Conservation (phyloP, 2,329 filamentous ascomycete genomes). For the Colletotrichum sidae region DNA sequence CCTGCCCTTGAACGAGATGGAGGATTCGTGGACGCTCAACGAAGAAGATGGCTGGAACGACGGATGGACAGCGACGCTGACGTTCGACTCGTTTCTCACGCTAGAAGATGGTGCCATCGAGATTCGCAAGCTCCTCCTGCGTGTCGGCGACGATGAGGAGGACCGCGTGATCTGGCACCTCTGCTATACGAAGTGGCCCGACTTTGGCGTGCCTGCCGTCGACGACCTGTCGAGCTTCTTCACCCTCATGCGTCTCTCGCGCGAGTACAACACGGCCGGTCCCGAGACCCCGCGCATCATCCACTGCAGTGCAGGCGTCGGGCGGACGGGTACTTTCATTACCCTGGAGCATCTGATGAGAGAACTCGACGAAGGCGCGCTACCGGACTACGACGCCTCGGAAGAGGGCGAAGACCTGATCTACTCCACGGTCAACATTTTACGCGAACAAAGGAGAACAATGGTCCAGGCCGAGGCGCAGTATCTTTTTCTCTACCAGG, state of each 20-base stretch:
- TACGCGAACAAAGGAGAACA: slow-evolving; percentile 88
- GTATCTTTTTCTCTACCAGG: slow-evolving; percentile 89
- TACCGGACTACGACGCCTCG: slow-evolving; percentile 61
- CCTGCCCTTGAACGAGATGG: slow-evolving; percentile 73
- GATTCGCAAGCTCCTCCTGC: slow-evolving; percentile 77
- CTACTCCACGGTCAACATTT: slow-evolving; percentile 79
- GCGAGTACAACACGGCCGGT: slow-evolving; percentile 61
- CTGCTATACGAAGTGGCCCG: slow-evolving; percentile 88
- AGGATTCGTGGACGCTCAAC: slow-evolving; percentile 68
- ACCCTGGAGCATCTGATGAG: slow-evolving; percentile 91
- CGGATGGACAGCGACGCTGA: slow-evolving; percentile 75
- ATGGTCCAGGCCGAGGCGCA: slow-evolving; percentile 96
- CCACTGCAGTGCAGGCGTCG: slow-evolving; percentile 92
- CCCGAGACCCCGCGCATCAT: slow-evolving; percentile 76
- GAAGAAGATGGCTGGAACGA: slow-evolving; percentile 73
- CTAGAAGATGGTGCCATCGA: slow-evolving; percentile 70
- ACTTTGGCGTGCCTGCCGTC: slow-evolving; percentile 83
- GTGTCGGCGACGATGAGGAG: slow-evolving; percentile 57
- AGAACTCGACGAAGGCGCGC: slow-evolving; percentile 80
- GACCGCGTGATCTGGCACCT: slow-evolving; percentile 78
- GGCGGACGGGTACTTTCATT: slow-evolving; percentile 94
- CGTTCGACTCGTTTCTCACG: slow-evolving; percentile 72
- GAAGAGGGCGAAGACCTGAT: slow-evolving; percentile 70
- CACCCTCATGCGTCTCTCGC: slow-evolving; percentile 75
- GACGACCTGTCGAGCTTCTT: slow-evolving; percentile 76